These are phyloP conservation scores for Fraxinus velutina DNA, from an alignment of 305 asterid species.

Conservation along the genomic window DNA sequence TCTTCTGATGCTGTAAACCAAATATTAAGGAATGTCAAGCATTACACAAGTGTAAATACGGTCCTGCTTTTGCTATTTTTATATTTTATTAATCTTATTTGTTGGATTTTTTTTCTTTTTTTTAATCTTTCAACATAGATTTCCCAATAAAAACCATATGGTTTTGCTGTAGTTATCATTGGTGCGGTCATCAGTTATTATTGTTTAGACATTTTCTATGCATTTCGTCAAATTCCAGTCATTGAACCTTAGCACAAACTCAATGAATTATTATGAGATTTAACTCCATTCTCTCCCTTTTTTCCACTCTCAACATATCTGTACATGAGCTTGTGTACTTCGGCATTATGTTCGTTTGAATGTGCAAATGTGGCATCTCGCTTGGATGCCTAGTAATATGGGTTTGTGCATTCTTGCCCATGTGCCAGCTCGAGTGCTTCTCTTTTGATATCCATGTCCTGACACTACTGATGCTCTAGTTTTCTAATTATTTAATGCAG, in stretches of 20 bases:
- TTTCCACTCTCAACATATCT: not conserved
- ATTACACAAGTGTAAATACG: not conserved
- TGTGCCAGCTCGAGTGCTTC: not conserved
- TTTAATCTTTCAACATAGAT: not conserved
- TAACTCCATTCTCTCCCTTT: not conserved
- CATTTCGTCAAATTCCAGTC: not conserved
- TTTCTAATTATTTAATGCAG: constrained; percentile 35
- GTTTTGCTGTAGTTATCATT: not conserved
- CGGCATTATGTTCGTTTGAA: not conserved
- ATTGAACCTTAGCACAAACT: not conserved
- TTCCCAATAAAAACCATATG: not conserved
- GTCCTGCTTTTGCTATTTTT: not conserved
- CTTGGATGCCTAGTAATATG: not conserved
- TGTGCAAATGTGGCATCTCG: not conserved
- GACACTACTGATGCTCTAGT: not conserved
- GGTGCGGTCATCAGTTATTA: not conserved
- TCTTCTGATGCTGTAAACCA: not conserved
- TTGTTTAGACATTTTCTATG: not conserved
- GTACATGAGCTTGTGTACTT: not conserved
- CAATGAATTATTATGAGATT: not conserved
- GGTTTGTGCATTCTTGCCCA: constrained; percentile 2
- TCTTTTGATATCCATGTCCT: not conserved
- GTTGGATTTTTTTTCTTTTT: not conserved
- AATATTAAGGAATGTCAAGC: not conserved
- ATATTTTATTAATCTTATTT: not conserved